Evolutionary conservation across 352 stramenopile species (phyloP), one percentile per base, ranked within the genome.

Genomic region (Globisporangium paroecandrum): DNA sequence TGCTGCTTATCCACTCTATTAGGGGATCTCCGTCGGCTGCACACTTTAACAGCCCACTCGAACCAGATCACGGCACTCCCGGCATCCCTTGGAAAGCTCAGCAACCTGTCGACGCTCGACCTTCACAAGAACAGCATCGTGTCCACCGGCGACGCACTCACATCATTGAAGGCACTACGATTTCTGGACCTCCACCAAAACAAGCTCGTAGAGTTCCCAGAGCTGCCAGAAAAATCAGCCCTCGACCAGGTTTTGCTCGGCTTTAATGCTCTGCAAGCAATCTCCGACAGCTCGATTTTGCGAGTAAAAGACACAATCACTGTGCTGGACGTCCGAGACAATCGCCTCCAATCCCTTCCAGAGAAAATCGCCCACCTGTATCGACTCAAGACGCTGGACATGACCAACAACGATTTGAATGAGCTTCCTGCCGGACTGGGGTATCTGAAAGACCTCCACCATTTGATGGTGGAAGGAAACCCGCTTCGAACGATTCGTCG

Each of bases 331-430:
- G 51, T 94, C 13, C 79, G 87, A 60, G 89, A 96, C 55, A 96
- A 96, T 70, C 92, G 91, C 34, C 73, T 96, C 51, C 65, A 79
- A 29, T 55, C 38, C 32, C 66, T 96, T 34, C 81, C 83, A 1
- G 77, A 86, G 3, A 76, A 68, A 8, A 83, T 95, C 25, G 78
- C 79, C 18, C 79, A 85, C 47, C 65, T 92, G 20, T 88, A 89
- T 36, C 77, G 74, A 12, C 66, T 96, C 51, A 96, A 96, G 72
- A 92, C 82, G 18, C 73, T 96, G 1, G 89, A 96, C 66, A 49
- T 94, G 43, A 87, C 75, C n/a, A 96, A 96, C 67, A 96, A 96
- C 57, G 85, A 92, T 47, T 65, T 96, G 46, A 71, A 79, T 24
- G 83, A 93, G 64, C 70, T 96, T 15, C 85, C 86, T 18, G 75